A percentile compares a stretch with the other conserved stretches of the same genome.
phyloP scores from a whole-genome alignment of 179 eudicot species.

The Patellifolia procumbens region DNA sequence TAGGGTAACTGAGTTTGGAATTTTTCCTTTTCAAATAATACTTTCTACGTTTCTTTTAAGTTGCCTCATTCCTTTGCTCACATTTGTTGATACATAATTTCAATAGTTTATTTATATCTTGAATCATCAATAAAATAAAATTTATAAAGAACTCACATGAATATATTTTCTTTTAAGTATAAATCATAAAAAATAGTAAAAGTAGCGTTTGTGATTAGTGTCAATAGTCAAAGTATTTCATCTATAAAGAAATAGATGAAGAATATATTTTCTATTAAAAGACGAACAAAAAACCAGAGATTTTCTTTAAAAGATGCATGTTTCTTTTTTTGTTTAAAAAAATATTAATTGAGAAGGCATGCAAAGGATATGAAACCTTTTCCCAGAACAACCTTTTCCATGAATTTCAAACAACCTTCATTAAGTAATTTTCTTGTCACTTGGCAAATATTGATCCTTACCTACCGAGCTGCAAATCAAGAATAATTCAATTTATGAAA shows the following conservation, averaged over 20 bases:
- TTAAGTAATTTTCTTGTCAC: not conserved
- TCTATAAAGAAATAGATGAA: no score
- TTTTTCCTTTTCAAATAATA: not conserved
- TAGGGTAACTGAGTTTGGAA: not conserved
- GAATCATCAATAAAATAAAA: no score
- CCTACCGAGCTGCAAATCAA: not conserved
- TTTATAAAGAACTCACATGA: no score
- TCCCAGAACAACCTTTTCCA: not conserved
- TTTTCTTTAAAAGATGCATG: not conserved
- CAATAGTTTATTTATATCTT: no score
- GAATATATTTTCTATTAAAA: no score
- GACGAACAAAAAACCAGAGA: no score
- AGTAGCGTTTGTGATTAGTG: no score
- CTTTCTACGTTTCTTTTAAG: not conserved
- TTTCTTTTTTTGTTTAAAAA: not conserved
- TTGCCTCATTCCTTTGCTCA: no score
- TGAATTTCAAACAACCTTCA: not conserved
- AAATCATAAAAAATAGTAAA: no score
- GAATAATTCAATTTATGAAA: not conserved
- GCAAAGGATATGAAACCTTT: slow-evolving; percentile 8
- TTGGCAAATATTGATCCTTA: not conserved
- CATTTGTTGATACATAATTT: no score
- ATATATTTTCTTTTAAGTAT: no score
- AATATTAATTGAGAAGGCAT: not conserved
- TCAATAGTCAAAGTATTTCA: no score